Evolutionary conservation across 2,329 filamentous ascomycete species (phyloP).

Genomic region (Ceratocystis ficicola): DNA sequence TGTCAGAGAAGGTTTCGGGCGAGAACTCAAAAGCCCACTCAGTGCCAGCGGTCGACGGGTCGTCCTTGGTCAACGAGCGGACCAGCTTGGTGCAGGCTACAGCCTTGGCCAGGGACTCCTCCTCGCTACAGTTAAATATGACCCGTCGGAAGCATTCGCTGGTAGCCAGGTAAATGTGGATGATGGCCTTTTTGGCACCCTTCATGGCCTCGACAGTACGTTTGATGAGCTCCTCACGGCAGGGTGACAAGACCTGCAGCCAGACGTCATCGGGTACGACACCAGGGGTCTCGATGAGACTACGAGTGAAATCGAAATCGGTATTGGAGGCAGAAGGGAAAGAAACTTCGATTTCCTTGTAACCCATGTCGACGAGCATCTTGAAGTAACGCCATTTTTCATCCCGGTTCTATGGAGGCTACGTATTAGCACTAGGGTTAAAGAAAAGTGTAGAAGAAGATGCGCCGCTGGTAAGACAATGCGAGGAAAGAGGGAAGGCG

Average conservation of each 20-base stretch:
- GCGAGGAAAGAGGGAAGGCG: neutral
- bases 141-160: constrained; percentile 90
- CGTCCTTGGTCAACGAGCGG: constrained; percentile 76
- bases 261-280: constrained; percentile 78
- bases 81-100: constrained; percentile 78
- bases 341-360: constrained; percentile 95
- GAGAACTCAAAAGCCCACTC: constrained; percentile 74
- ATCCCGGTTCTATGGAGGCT: constrained; percentile 58
- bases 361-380: constrained; percentile 83
- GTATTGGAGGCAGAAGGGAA: constrained; percentile 91
- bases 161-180: constrained; percentile 93
- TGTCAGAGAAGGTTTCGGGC: constrained; percentile 84
- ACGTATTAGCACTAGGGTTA: neutral
- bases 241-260: constrained; percentile 85
- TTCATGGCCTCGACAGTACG: constrained; percentile 79
- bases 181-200: constrained; percentile 83
- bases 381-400: constrained; percentile 94
- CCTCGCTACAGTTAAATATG: constrained; percentile 76
- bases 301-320: constrained; percentile 83
- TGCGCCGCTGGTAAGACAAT: neutral
- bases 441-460: neutral
- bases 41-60: constrained; percentile 45
- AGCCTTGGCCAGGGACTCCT: constrained; percentile 69
- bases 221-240: constrained; percentile 78
- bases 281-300: constrained; percentile 73